Base-by-base conservation (phyloP, 352 stramenopile species). In the Pythium brassicae region DNA sequence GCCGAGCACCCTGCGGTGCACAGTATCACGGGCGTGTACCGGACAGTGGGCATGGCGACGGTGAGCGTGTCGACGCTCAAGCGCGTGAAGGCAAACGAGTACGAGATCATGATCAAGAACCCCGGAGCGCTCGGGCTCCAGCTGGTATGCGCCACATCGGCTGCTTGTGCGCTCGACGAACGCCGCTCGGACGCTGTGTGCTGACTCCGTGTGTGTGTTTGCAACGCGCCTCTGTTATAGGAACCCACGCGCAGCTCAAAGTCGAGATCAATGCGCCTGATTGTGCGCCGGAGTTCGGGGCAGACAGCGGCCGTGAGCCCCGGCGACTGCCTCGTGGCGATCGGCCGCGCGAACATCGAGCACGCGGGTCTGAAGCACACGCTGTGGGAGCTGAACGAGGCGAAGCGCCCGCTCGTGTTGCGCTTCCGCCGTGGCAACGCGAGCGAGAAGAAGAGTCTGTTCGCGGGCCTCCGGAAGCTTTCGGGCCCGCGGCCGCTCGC, bases 351-450 rank as follows among this genome's bases (percentile, higher is more conserved):
- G 4, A 91, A 93, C 55, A 89, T 92, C 27, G 85, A 95, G 61
- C 78, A 93, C 49, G 83, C 85, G 29, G 85, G 85, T 15, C 66
- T 95, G 3, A 90, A 92, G 65, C 85, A 93, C 60, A 92, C 85
- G 29, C 47, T 95, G 22, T 95, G 85, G 85, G 82, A 83, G 48
- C 59, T 95, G 37, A 92, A 91, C 43, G 85, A 90, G 47, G 73
- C 81, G 11, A 70, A 77, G 23, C 76, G 83, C 1, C 85, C 85
- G 15, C 75, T 93, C 45, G 75, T 87, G 39, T 65, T 95, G 25
- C 83, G 83, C 5, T 95, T 95, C 60, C 83, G 85, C 53, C 80
- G 80, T 57, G 80, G 83, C 19, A 90, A 88, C 44, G 74, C 72
- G 39, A 90, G 75, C 29, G 76, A 86, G 59, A 91, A 87, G 59